phyloP scores from a whole-genome alignment of 805 yeast genomes.

The Saccharomyces kudriavzevii region DNA sequence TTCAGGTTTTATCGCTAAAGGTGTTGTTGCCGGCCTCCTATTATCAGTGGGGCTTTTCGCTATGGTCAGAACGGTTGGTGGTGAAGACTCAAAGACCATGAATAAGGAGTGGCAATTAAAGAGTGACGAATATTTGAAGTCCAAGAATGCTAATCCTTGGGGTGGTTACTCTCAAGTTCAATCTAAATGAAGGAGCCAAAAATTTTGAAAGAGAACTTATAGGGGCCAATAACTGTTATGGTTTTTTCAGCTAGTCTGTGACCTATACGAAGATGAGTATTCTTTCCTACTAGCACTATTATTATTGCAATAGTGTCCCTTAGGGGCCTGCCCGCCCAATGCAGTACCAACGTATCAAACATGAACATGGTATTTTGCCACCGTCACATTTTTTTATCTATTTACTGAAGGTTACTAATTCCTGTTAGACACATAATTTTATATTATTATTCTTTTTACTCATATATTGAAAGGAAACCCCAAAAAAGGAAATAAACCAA shows the following conservation, averaged over 20 bases:
- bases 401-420: not conserved
- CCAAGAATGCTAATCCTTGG: conserved; percentile 95
- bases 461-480: not conserved
- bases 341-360: not conserved
- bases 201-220: not conserved
- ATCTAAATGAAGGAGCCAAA: conserved; percentile 39
- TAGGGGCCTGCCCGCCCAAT: not conserved
- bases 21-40: conserved; percentile 54
- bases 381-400: not conserved
- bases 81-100: conserved; percentile 63
- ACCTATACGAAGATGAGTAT: not conserved
- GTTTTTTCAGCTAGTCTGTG: not conserved
- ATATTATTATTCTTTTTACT: not conserved
- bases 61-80: conserved; percentile 39
- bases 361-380: not conserved
- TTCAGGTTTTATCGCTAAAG: conserved; percentile 63
- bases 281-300: too few species aligned
- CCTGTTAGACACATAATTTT: not conserved
- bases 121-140: conserved; percentile 88
- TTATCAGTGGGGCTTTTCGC: conserved; percentile 43
- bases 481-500: not conserved
- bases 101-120: conserved; percentile 95
- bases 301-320: not conserved
- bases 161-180: conserved; percentile 81
- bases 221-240: not conserved